These are phyloP conservation scores for Protostelium mycophagum DNA, from an alignment of 78 protist species.

Conservation along the genomic window DNA sequence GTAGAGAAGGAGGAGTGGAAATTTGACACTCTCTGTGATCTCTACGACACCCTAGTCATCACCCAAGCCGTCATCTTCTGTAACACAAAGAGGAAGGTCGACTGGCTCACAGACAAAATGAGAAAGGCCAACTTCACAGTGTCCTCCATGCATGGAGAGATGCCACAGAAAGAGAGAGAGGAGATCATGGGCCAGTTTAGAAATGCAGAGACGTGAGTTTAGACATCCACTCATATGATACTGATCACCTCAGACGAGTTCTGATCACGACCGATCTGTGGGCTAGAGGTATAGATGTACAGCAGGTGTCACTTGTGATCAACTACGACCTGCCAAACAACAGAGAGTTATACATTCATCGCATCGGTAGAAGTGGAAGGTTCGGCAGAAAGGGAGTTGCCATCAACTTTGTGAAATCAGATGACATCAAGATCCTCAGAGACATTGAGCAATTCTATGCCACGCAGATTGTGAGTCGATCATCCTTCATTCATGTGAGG, in stretches of 20 bases:
- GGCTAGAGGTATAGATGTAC: constrained; percentile 93
- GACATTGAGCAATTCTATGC: constrained; percentile 80
- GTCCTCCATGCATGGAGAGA: constrained; percentile 94
- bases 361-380: constrained; percentile 89
- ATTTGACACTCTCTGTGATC: constrained; percentile 98
- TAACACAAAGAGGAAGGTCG: constrained; percentile 91
- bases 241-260: constrained; percentile 88
- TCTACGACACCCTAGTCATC: constrained; percentile 95
- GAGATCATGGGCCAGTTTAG: constrained; percentile 86
- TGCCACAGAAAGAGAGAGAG: constrained; percentile 89
- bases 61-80: constrained; percentile 97
- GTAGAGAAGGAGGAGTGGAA: constrained; percentile 98
- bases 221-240: neutral
- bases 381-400: constrained; percentile 94
- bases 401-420: constrained; percentile 73
- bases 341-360: constrained; percentile 65
- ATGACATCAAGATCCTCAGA: constrained; percentile 64
- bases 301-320: constrained; percentile 82
- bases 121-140: constrained; percentile 89
- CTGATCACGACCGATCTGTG: constrained; percentile 94
- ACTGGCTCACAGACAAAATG: constrained; percentile 87
- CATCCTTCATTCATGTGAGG: neutral
- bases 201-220: constrained; percentile 68
- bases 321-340: constrained; percentile 87
- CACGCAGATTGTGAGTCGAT: constrained; percentile 60